Evolutionary conservation across 768 basidiomycete genomes (phyloP).

Genomic region (Macrolepiota albuminosa): DNA sequence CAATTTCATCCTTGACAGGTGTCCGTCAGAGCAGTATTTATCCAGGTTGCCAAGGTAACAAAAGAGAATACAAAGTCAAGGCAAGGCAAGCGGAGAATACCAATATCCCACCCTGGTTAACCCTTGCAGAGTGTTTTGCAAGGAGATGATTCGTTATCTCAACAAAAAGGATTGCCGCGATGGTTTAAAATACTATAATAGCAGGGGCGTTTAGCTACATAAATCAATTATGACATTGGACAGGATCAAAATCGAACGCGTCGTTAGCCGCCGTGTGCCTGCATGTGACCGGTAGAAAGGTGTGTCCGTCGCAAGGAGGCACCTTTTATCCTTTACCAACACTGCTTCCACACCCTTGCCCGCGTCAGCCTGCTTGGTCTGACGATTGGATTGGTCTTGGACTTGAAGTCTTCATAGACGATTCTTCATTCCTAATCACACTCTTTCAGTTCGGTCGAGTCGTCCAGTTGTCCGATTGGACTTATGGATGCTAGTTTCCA

Average conservation of each 20-base stretch:
- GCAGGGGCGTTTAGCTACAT: background rate
- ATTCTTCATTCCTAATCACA: background rate
- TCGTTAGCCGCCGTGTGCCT: constrained; percentile 2
- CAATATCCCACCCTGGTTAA: background rate
- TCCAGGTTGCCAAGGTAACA: constrained; percentile 4
- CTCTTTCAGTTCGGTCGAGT: constrained; percentile 4
- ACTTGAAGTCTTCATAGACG: constrained; percentile 1
- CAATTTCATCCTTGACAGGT: background rate
- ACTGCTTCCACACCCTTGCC: background rate
- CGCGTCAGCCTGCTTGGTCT: background rate
- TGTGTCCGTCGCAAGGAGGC: background rate
- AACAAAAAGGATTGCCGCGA: background rate
- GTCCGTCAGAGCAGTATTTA: background rate
- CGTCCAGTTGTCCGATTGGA: constrained; percentile 9
- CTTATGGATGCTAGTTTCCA: constrained; percentile 29
- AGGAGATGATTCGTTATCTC: background rate
- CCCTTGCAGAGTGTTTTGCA: background rate
- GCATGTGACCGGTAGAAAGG: constrained; percentile 4
- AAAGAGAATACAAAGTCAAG: background rate
- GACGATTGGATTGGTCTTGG: constrained; percentile 1
- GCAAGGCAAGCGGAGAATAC: background rate
- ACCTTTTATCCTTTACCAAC: background rate
- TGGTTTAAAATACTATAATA: too few relatives aligned
- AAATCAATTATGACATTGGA: background rate
- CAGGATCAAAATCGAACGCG: constrained; percentile 1